phyloP scores from a whole-genome alignment of 495 filamentous ascomycete species.

The Tricharina praecox region DNA sequence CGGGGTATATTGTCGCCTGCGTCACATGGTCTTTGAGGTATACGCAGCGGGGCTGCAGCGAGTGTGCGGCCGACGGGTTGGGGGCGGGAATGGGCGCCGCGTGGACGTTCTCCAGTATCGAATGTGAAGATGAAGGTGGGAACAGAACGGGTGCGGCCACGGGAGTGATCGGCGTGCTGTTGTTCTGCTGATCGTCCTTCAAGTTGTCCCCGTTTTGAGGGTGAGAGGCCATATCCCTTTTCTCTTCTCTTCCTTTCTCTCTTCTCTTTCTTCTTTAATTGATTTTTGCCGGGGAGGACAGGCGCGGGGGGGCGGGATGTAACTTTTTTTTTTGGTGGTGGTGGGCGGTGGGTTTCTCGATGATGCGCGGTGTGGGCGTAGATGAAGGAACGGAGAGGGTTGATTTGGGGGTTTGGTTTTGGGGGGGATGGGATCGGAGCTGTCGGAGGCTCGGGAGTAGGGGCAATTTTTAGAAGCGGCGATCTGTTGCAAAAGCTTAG shows the following conservation, averaged over 20 bases:
- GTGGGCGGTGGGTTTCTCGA: neutral
- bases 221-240: no score
- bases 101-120: slow-evolving; percentile 17
- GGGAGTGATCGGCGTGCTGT: neutral
- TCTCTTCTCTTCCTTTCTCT: no score
- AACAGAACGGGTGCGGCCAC: slow-evolving; percentile 3
- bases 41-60: slow-evolving; percentile 58
- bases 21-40: slow-evolving; percentile 81
- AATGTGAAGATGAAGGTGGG: slow-evolving; percentile 24
- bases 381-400: neutral
- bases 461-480: no score
- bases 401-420: neutral
- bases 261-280: no score
- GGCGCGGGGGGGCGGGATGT: neutral
- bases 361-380: slow-evolving; percentile 5
- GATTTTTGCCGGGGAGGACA: neutral
- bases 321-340: no score
- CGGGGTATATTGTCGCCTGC: slow-evolving; percentile 76
- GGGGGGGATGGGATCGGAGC: no score
- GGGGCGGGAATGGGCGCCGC: slow-evolving; percentile 14
- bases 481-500: no score
- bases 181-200: no score
- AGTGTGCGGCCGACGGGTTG: slow-evolving; percentile 11
- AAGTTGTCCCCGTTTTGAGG: no score
- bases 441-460: no score